Evolutionary conservation across 2,329 filamentous ascomycete genomes (phyloP), one percentile per base, ranked within the genome.

Genomic region (Aspergillus alliaceus): DNA sequence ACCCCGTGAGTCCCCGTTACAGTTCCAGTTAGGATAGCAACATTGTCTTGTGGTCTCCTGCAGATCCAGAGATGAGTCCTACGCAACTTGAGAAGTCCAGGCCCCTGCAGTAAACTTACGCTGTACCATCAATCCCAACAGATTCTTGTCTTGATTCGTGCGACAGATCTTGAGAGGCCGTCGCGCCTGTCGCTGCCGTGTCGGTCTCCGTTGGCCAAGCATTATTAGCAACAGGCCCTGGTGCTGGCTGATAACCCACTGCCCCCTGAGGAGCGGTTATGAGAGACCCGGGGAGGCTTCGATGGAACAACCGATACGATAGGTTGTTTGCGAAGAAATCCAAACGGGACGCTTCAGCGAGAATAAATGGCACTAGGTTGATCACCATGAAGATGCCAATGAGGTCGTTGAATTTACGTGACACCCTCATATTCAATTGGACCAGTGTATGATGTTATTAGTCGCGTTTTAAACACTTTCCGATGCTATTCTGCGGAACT

Each of bases 261-360:
- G 65, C 64, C 8, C 61, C 64, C 56, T 54, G 35, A 29, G 65
- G 63, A 8, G 61, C 63, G 14, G 56, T 56, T 14, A 48, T 57
- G 22, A 65, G 63, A 22, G 64, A 66, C 22, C 46, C 65, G 12
- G 63, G 65, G 4, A 67, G 35, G 42, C 64, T 65, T 32, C 64
- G 55, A 29, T 40, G 31, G 18, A 63, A 39, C 1, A 60, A 14
- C 14, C 8, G 40, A 32, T 53, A 9, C 51, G 37, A 34, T 53
- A 12, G 15, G 40, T 29, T 31, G 35, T 34, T 57, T 3, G 54
- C 31, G 20, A 63, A 44, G 1, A 42, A 49, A 8, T 59, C 48
- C n/a, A 60, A 37, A 32, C 31, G 24, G 25, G 60, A 59, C 9
- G 65, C 60, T 2, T 59, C 52, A 5, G 51, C 42, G 29, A 59